phyloP scores from a whole-genome alignment of 202 grass and related monocot genomes.

The Schoenoplectus triqueter region DNA sequence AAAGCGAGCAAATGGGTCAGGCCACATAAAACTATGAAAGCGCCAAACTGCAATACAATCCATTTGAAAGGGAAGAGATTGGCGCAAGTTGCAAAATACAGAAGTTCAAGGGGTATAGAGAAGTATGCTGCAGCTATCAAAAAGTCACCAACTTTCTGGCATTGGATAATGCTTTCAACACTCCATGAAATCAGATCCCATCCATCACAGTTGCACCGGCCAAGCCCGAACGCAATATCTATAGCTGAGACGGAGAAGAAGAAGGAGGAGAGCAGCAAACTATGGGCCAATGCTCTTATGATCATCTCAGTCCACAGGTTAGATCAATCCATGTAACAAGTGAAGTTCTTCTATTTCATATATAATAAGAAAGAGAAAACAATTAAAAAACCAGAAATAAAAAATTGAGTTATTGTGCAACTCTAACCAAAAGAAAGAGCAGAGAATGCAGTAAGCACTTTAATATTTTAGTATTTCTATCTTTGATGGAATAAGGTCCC shows the following conservation, averaged over 20 bases:
- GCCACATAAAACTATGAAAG: slow-evolving; percentile 93
- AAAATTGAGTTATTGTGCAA: slow-evolving; percentile 13
- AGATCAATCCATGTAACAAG: slow-evolving; percentile 32
- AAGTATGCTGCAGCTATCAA: slow-evolving; percentile 96
- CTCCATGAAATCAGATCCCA: slow-evolving; percentile 53
- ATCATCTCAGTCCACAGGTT: slow-evolving; percentile 50
- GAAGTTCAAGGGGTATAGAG: slow-evolving; percentile 90
- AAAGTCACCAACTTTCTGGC: slow-evolving; percentile 93
- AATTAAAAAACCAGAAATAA: not conserved
- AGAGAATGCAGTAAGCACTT: not conserved
- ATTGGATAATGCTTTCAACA: slow-evolving; percentile 69
- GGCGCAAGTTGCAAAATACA: slow-evolving; percentile 89
- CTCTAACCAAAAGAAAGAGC: not conserved
- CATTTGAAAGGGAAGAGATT: slow-evolving; percentile 95
- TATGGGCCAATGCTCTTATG: slow-evolving; percentile 60
- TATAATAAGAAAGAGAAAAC: not conserved
- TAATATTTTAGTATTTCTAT: slow-evolving; percentile 3
- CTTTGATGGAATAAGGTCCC: slow-evolving; percentile 13
- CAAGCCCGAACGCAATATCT: slow-evolving; percentile 53
- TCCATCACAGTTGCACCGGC: slow-evolving; percentile 62
- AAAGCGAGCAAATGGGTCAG: slow-evolving; percentile 79
- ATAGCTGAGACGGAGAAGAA: slow-evolving; percentile 38
- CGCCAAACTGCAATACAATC: slow-evolving; percentile 88
- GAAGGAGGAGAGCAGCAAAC: slow-evolving; percentile 51
- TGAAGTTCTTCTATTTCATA: not conserved